Percentiles rank a stretch among this genome's conserved stretches.
Evolutionary conservation across 2,329 filamentous ascomycete species (phyloP).

Genomic region (Drechslerella dactyloides): DNA sequence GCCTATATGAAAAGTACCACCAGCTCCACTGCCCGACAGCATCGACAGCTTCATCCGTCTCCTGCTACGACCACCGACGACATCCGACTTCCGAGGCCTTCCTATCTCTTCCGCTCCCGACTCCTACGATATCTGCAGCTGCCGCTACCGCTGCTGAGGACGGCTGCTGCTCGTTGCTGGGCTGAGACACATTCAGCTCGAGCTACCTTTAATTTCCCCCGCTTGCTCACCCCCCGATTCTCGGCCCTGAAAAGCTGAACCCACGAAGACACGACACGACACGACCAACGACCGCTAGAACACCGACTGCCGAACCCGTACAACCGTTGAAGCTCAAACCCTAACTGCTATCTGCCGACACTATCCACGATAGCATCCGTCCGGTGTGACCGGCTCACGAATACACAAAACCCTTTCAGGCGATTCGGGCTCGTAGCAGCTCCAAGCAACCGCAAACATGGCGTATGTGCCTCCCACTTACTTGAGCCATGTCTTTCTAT

Average conservation of each 20-base stretch:
- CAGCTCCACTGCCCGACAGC: neutral
- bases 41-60: constrained; percentile 1
- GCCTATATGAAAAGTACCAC: neutral
- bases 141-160: neutral
- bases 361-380: constrained; percentile 7
- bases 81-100: neutral
- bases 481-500: neutral
- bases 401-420: constrained; percentile 7
- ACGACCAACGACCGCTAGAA: neutral
- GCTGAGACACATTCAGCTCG: neutral
- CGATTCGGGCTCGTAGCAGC: constrained; percentile 25
- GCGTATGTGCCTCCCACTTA: constrained; percentile 32
- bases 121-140: neutral
- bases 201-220: neutral
- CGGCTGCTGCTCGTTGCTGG: neutral
- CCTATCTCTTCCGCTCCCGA: neutral
- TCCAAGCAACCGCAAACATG: constrained; percentile 39
- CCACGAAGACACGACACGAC: neutral
- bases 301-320: neutral
- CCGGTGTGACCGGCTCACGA: constrained; percentile 12
- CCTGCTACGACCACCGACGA: neutral
- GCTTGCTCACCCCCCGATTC: constrained; percentile 1
- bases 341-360: neutral
- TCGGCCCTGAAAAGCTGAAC: no score
- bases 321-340: neutral